Percentiles rank a stretch among this genome's conserved stretches.
These are phyloP conservation scores for Sporothrix inflata DNA, from an alignment of 2,329 filamentous ascomycete species.

Conservation along the genomic window DNA sequence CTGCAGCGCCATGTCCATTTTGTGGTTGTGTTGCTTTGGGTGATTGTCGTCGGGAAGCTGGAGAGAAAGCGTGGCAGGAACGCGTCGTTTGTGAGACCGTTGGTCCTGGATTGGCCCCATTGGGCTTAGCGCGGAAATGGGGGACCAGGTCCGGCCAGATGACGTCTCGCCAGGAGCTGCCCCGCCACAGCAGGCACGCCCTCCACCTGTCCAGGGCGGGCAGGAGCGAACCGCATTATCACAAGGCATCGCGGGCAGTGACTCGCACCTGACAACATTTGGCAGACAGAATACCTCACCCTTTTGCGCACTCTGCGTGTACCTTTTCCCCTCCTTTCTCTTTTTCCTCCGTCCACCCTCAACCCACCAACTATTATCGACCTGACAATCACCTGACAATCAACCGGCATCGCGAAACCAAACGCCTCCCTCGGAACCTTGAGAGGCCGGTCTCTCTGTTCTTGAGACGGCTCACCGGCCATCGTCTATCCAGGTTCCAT, in stretches of 20 bases:
- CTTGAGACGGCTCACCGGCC: background rate
- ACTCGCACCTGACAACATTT: slow-evolving; percentile 14
- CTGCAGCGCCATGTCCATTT: slow-evolving; percentile 88
- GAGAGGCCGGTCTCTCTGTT: background rate
- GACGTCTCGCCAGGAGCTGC: slow-evolving; percentile 15
- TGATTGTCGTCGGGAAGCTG: too few relatives aligned
- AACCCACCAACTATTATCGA: too few relatives aligned
- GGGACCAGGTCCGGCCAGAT: background rate
- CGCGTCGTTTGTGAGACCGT: too few relatives aligned
- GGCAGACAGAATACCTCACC: background rate
- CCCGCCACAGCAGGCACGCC: slow-evolving; percentile 11
- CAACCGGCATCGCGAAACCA: background rate
- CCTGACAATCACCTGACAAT: background rate
- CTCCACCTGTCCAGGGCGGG: background rate
- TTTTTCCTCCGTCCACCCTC: background rate
- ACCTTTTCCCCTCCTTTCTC: background rate
- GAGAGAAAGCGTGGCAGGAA: too few relatives aligned
- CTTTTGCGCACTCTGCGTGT: background rate
- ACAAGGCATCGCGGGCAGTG: slow-evolving; percentile 8
- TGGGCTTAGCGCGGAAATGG: slow-evolving; percentile 1
- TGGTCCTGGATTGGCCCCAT: background rate
- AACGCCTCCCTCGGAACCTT: background rate
- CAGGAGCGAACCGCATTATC: background rate
- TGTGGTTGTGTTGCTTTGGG: too few relatives aligned
- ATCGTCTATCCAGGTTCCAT: background rate